Evolutionary conservation across 2,329 filamentous ascomycete species (phyloP), one percentile per base, ranked within the genome.

Genomic region (Colletotrichum sp.): DNA sequence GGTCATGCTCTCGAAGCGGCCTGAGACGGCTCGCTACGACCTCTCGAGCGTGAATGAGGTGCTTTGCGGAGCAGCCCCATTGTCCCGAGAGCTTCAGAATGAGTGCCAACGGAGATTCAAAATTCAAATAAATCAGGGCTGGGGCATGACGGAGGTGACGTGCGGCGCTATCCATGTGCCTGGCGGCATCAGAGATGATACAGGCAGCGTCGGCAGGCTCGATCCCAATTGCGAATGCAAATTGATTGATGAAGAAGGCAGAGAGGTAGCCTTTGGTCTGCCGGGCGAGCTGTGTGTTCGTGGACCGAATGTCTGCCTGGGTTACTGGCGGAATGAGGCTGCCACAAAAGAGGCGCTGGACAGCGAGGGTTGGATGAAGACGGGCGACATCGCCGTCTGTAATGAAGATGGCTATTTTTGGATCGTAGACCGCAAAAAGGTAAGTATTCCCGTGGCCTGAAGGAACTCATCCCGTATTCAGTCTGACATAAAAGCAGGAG

Each of bases 121-220:
- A 6, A 75, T 86, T 27, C 81, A 82, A 55, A 82, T 88, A 33
- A 82, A 81, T 79, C 90, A 90, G 76, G 90, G 88, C 2, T 91
- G 89, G 87, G 90, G 90, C 6, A 91, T 92, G 90, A 92, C 90
- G 0, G 90, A 92, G 80, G 82, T 83, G 18, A 84, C 83, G 4
- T 84, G 82, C 66, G 83, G 81, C 8, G 86, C 83, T 1, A 81
- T 86, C 18, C 84, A 84, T 58, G 82, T 88, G 9, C 84, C 86
- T 2, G 81, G 80, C 4, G 82, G 83, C 4, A 71, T 83, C n/a
- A 75, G 75, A 5, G 83, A 84, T 68, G 79, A 83, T 47, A 85
- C 83, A 15, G 87, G 87, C 5, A 85, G 83, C 58, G 89, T 91
- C 0, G 90, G 90, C 8, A 63, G 87, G 75, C 80, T 92, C 34